Base-by-base conservation (phyloP, 129 eudicot genomes). In the Logfia minima region DNA sequence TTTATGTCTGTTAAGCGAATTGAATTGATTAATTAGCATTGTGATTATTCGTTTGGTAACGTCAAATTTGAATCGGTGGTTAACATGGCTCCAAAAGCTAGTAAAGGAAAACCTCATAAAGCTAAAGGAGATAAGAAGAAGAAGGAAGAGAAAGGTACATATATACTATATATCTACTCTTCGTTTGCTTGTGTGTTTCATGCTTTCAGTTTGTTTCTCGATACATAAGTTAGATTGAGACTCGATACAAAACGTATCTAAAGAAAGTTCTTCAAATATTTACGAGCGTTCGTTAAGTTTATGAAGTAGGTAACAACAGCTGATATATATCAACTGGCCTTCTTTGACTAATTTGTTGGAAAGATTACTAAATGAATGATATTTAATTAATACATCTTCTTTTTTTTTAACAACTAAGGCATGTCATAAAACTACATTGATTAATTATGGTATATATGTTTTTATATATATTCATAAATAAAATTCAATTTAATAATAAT, bases 41-140 rank as follows among this genome's bases (percentile, higher is more conserved):
- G 72, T 51, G 53, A 21, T 51, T 66, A 3, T 77, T 19, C 34
- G 18, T 52, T 1, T 76, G 8, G 18, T 72, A 2, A 3, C 43
- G 59, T 59, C 14, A 74, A 26, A 24, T 7, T 67, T 70, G 37
- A 29, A 31, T 71, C 10, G 66, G 28, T 79, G 26, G 24, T 22
- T 65, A 8, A 18, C 24, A 93, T 93, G 98, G 97, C 98, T 65
- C 98, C 98, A 0, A 93, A 93, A 85, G 73, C 91, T 29, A 91
- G 91, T 43, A 93, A 93, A 41, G 75, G 92, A 6, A 93, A 90
- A 62, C 89, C 87, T 39, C 94, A 87, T 87, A 93, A 90, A 79
- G 83, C 92, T 22, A 93, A 93, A 73, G 98, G 97, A 72, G 98
- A 90, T 41, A 90, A 93, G 92, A 93, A 93, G 96, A 93, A 93